Percentiles rank a stretch among this genome's conserved stretches.
These are phyloP conservation scores for Phlebopus sp. DNA, from an alignment of 1,284 basidiomycete genomes.

Conservation along the genomic window DNA sequence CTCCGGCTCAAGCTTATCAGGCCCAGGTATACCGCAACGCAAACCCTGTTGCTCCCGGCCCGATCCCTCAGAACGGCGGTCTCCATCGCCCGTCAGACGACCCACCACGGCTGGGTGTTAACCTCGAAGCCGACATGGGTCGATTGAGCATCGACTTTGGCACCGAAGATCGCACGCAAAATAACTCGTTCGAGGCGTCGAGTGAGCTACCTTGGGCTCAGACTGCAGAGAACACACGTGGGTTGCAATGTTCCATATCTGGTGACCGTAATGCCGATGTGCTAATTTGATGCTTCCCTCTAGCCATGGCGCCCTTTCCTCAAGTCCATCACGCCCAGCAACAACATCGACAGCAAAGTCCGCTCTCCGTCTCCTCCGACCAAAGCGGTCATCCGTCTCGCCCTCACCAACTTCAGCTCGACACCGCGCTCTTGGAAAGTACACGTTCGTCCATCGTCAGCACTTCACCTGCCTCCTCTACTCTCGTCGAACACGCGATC, in stretches of 20 bases:
- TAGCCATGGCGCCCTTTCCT: constrained; percentile 26
- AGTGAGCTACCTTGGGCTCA: constrained; percentile 66
- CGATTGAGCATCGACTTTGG: constrained; percentile 58
- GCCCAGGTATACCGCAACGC: constrained; percentile 59
- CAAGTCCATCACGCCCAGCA: constrained; percentile 23
- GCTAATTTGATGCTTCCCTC: constrained; percentile 27
- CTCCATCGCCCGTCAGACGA: constrained; percentile 16
- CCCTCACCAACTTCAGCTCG: constrained; percentile 46
- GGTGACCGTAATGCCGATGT: constrained; percentile 23
- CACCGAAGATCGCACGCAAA: constrained; percentile 37
- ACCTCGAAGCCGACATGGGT: constrained; percentile 49
- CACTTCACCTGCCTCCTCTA: constrained; percentile 55
- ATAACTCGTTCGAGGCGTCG: constrained; percentile 45
- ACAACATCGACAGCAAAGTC: constrained; percentile 34
- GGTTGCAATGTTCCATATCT: constrained; percentile 28
- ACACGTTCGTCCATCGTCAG: constrained; percentile 40
- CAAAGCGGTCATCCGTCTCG: constrained; percentile 27
- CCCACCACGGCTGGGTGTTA: constrained; percentile 46
- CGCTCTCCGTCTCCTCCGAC: constrained; percentile 33
- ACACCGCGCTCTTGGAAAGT: constrained; percentile 39
- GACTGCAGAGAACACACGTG: constrained; percentile 36
- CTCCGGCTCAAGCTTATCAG: constrained; percentile 77
- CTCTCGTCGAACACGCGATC: constrained; percentile 43
- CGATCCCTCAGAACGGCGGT: constrained; percentile 31
- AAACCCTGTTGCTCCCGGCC: constrained; percentile 29